Base-by-base conservation (phyloP, 768 basidiomycete species). In the Tulasnella sp. region DNA sequence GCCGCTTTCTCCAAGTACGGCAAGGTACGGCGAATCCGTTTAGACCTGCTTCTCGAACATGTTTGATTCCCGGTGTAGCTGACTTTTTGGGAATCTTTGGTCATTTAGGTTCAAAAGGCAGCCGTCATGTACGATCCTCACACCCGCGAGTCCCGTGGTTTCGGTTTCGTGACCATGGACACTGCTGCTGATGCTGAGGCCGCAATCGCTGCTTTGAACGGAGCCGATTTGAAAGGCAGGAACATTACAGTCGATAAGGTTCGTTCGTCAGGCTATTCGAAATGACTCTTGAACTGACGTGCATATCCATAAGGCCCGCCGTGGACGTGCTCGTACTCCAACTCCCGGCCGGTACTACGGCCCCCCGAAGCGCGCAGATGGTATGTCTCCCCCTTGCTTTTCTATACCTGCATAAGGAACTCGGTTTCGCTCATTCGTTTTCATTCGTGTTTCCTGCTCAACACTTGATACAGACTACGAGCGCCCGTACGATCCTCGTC, bases 331-430 rank as follows among this genome's bases (percentile, higher is more conserved):
- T 24, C 89, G 95, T 81, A 94, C 95, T 18, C 94, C 97, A 3
- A 99, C 97, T 8, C 97, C 97, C 3, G 97, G 97, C 38, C 87
- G 93, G 76, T 99, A 99, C 89, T 95, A 94, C 81, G 97, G 96
- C 0, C 95, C 96, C 72, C 94, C 96, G 68, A 96, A 97, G 87
- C 89, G 94, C 52, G 86, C 87, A 80, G 92, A 92, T 81, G 85
- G 92, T 92, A 82, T 80, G 89, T 85, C 46, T 39, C 68, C 71
- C 38, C 82, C 79, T 38, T 56, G 27, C 38, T 38, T 24, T 81
- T 52, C 79, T 24, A 75, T 18, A 38, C 68, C 18, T 34, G 48
- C 42, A 38, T 38, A 52, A 68, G 19, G 73, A n/a, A n/a, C 68
- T 39, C 56, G 48, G 40, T 74, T 21, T n/a, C 48, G 16, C 24